phyloP scores from a whole-genome alignment of 495 filamentous ascomycete species.

The Podospora pseudoanserina region DNA sequence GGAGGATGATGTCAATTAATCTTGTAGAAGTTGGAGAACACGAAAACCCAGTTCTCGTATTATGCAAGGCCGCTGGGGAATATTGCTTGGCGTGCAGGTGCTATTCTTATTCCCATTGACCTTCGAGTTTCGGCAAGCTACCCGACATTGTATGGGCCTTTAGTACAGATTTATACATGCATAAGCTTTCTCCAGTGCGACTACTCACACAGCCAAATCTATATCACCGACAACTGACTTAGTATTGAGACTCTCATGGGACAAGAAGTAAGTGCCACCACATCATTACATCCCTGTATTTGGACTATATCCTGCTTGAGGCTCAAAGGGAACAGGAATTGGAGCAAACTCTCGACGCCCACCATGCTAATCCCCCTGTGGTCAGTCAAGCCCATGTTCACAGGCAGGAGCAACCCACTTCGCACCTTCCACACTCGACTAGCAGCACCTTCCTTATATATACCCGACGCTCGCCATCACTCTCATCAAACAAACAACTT shows the following conservation, averaged over 20 bases:
- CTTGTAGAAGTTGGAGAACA: not conserved
- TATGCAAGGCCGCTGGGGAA: not conserved
- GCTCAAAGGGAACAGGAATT: no score
- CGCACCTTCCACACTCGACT: not conserved
- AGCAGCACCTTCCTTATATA: not conserved
- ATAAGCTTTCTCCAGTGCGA: not conserved
- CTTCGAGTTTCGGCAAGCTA: not conserved
- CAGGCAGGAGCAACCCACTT: not conserved
- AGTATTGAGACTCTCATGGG: no score
- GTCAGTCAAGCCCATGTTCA: not conserved
- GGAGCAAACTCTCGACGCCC: no score
- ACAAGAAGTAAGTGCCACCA: no score
- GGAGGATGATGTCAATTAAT: not conserved
- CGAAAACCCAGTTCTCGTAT: not conserved
- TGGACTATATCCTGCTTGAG: no score
- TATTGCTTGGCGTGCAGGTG: not conserved
- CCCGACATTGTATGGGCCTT: not conserved
- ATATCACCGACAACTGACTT: no score
- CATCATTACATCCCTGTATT: no score
- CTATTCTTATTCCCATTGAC: not conserved
- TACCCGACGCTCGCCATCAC: not conserved
- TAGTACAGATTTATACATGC: not conserved
- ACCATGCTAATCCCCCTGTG: no score
- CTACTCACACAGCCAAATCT: no score
- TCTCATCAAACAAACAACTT: not conserved